Base-by-base conservation (phyloP, 345 rosid species). In the Conringia planisiliqua region DNA sequence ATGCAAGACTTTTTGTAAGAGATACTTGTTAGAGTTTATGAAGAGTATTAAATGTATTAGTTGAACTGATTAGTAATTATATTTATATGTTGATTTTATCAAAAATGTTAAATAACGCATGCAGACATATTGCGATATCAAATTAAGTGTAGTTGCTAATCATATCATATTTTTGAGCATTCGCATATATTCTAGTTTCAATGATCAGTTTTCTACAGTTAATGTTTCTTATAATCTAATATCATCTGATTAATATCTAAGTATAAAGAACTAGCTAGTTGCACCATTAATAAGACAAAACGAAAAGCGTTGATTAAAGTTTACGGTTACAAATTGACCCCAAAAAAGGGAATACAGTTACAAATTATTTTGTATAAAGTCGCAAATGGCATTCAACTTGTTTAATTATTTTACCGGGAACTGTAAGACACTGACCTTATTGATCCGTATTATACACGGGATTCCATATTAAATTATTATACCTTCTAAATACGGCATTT, bases 311-410 rank as follows among this genome's bases (percentile, higher is more conserved):
- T 66, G 26, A 57, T 43, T 39, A 26, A 55, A 42, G 65, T 63
- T 48, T 30, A 54, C 64, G 27, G 39, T 61, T 48, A 71, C 42
- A 40, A 52, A 17, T 72, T 59, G 46, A 35, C 63, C 46, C 44
- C 16, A 4, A 26, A 68, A 27, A 50, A 14, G 4, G 35, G 18
- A 3, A 8, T 4, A 22, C 24, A 47, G 7, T 24, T 24, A 38
- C 66, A 8, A 24, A 24, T 40, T 40, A 44, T 63, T 63, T 42
- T 62, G 38, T n/a, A 62, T 44, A 10, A 46, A 44, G 40, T 44
- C 27, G 9, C 39, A 52, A 42, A 39, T 32, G 24, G 42, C 62
- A 13, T 10, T 46, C 42, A 66, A 35, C 27, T 12, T 62, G 42
- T 50, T 72, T 39, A 50, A 12, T 33, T 43, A 4, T 5, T 12